phyloP scores from a whole-genome alignment of 805 yeast species.

The Metschnikowia borealis region DNA sequence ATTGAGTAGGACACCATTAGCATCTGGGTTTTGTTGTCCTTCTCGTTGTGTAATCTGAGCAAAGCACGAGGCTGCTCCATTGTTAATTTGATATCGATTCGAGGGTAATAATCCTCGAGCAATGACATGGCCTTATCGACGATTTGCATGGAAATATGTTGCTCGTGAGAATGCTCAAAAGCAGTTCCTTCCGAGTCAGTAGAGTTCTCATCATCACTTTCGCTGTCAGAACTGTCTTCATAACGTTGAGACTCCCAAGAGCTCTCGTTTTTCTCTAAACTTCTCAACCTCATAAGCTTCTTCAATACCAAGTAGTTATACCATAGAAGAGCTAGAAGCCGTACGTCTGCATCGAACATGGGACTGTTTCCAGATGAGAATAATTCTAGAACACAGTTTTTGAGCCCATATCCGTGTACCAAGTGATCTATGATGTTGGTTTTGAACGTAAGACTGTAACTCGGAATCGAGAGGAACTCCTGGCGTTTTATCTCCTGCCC shows the following conservation, averaged over 20 bases:
- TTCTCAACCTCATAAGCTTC: constrained; percentile 24
- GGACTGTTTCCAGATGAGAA: constrained; percentile 38
- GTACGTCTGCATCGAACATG: constrained; percentile 33
- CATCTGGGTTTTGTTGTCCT: constrained; percentile 21
- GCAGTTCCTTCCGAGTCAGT: constrained; percentile 6
- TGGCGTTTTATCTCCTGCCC: constrained; percentile 9
- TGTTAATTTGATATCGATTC: constrained; percentile 13
- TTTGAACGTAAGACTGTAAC: constrained; percentile 30
- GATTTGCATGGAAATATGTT: neutral
- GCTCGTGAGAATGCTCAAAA: neutral
- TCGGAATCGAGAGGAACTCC: constrained; percentile 35
- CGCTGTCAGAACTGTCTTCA: neutral
- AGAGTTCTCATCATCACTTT: constrained; percentile 12
- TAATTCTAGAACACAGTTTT: constrained; percentile 34
- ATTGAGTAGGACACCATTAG: constrained; percentile 33
- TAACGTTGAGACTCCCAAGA: neutral
- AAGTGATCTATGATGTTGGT: constrained; percentile 33
- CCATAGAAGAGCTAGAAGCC: constrained; percentile 28
- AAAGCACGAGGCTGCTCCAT: constrained; percentile 18
- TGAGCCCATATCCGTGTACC: constrained; percentile 33
- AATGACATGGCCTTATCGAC: constrained; percentile 5
- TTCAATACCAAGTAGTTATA: constrained; percentile 30
- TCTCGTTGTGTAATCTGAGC: constrained; percentile 21
- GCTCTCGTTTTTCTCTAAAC: constrained; percentile 11
- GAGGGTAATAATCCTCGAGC: constrained; percentile 13